Evolutionary conservation across 2,329 filamentous ascomycete species (phyloP).

Genomic region (Trichoderma polysporum): DNA sequence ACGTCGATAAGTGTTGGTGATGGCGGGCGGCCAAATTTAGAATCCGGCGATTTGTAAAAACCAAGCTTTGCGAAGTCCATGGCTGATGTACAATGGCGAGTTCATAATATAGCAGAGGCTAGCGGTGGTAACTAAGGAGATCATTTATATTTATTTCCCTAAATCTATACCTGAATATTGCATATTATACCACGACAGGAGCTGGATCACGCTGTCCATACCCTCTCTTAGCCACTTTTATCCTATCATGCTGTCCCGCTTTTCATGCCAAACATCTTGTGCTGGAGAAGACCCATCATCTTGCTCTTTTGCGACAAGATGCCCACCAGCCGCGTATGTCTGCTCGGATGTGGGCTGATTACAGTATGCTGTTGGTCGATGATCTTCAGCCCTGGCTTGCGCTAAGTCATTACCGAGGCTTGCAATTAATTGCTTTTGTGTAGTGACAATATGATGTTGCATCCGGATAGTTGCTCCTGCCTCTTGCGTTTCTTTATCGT

Average conservation of each 20-base stretch:
- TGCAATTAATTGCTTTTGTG: background rate
- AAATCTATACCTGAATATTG: too few species aligned
- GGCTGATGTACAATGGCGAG: background rate
- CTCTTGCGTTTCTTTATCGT: background rate
- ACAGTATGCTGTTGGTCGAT: background rate
- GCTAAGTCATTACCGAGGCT: background rate
- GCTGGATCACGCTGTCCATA: too few species aligned
- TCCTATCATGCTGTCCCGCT: too few species aligned
- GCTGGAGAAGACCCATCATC: background rate
- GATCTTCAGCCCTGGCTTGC: background rate
- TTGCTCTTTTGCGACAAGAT: background rate
- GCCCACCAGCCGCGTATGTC: background rate
- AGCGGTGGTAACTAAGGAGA: background rate
- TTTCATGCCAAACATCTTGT: background rate
- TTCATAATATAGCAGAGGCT: background rate
- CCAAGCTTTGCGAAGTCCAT: background rate
- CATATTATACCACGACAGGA: too few species aligned
- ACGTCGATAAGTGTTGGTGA: conserved; percentile 2
- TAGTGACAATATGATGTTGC: background rate
- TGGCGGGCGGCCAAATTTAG: background rate
- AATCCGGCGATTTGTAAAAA: background rate
- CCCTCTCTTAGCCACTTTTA: too few species aligned
- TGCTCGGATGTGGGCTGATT: background rate
- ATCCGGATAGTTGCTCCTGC: background rate
- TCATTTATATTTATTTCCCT: too few species aligned